These are phyloP conservation scores for Sutorius eximius DNA, from an alignment of 1,284 basidiomycete species.

Conservation along the genomic window DNA sequence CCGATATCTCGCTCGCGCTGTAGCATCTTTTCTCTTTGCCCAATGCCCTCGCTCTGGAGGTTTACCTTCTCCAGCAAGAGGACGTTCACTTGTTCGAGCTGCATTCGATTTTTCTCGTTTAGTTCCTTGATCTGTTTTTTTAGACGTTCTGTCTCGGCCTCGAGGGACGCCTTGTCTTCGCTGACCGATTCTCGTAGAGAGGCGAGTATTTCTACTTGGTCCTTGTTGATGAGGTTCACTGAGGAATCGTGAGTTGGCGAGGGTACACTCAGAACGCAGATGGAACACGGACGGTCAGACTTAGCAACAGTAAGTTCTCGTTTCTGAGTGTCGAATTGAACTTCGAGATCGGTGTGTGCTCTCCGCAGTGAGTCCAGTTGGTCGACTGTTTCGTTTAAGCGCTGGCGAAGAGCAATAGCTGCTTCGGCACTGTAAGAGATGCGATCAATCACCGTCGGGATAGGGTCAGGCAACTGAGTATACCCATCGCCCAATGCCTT, in stretches of 20 bases:
- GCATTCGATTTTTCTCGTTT: conserved; percentile 85
- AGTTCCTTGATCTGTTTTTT: conserved; percentile 72
- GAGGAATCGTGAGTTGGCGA: conserved; percentile 5
- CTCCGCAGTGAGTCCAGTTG: conserved; percentile 75
- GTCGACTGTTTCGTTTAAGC: conserved; percentile 85
- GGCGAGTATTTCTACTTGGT: conserved; percentile 80
- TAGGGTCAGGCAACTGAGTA: conserved; percentile 23
- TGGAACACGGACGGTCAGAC: conserved; percentile 70
- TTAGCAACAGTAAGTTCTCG: conserved; percentile 82
- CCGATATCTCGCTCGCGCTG: conserved; percentile 79
- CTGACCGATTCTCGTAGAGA: conserved; percentile 86
- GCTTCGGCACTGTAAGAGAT: conserved; percentile 67
- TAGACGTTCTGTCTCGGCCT: conserved; percentile 64
- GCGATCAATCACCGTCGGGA: conserved; percentile 8
- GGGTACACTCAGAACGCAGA: neutral
- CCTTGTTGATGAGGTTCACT: conserved; percentile 85
- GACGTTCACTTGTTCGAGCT: conserved; percentile 86
- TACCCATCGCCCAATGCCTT: conserved; percentile 83
- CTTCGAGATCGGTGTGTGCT: conserved; percentile 69
- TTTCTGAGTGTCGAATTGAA: conserved; percentile 63
- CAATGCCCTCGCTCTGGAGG: conserved; percentile 84
- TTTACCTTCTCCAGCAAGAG: conserved; percentile 90
- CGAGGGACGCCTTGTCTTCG: conserved; percentile 79
- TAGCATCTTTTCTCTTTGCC: conserved; percentile 80
- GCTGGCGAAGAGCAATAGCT: conserved; percentile 82